These are phyloP conservation scores for Malassezia furfur DNA, from an alignment of 1,284 basidiomycete genomes.

Conservation along the genomic window DNA sequence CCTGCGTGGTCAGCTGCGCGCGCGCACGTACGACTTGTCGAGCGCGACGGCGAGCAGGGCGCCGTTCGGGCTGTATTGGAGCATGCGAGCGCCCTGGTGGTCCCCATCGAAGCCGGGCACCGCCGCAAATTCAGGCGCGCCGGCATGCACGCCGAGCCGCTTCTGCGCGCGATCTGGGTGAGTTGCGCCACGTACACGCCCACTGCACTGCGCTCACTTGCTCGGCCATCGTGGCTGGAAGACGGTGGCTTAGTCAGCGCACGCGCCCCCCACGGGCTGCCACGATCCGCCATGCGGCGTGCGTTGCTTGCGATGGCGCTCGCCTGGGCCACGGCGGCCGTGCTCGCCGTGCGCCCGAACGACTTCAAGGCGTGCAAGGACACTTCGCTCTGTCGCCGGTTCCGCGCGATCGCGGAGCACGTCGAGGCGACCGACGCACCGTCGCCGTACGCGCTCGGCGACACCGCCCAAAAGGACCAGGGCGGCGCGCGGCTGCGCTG, in stretches of 20 bases:
- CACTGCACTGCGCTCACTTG: conserved; percentile 12
- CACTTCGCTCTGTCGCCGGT: conserved; percentile 44
- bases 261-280: background rate
- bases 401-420: conserved; percentile 34
- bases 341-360: conserved; percentile 16
- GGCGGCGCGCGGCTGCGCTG: conserved; percentile 13
- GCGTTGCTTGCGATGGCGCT: background rate
- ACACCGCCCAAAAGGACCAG: conserved; percentile 9
- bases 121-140: conserved; percentile 65
- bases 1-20: conserved; percentile 49
- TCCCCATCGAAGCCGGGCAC: conserved; percentile 58
- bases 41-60: conserved; percentile 74
- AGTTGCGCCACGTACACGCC: conserved; percentile 17
- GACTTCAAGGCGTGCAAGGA: conserved; percentile 46
- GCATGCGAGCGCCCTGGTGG: conserved; percentile 63
- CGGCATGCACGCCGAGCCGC: conserved; percentile 72
- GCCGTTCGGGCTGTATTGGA: conserved; percentile 78
- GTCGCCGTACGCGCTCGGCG: conserved; percentile 32
- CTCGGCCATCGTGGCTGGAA: conserved; percentile 7
- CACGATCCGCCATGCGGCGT: background rate
- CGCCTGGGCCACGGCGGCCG: background rate
- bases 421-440: conserved; percentile 23
- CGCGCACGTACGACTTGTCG: conserved; percentile 57
- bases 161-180: conserved; percentile 79
- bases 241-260: background rate